phyloP scores from a whole-genome alignment of 169 alveolate species.

The Toxoplasma gondii region DNA sequence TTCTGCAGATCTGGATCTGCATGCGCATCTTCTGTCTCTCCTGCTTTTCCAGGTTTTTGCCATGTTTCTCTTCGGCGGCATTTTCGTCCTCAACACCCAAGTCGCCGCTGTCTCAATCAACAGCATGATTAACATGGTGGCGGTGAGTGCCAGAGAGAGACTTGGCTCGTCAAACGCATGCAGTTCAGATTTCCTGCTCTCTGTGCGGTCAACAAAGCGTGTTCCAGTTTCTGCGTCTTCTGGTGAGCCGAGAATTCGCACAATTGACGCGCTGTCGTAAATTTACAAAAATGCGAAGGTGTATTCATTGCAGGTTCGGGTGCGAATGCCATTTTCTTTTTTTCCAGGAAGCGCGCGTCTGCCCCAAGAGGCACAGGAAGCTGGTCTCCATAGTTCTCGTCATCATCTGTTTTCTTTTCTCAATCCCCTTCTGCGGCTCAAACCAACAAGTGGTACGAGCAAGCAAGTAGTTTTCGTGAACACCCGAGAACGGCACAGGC shows the following conservation, averaged over 20 bases:
- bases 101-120: slow-evolving; percentile 60
- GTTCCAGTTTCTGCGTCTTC: no score
- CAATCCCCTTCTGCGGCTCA: slow-evolving; percentile 3
- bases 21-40: no score
- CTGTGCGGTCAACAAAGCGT: no score
- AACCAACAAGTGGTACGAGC: slow-evolving; percentile 20
- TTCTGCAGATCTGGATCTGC: no score
- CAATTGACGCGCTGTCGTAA: no score
- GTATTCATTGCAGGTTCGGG: no score
- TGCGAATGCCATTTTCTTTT: neutral
- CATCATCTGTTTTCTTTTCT: neutral
- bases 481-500: no score
- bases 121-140: slow-evolving; percentile 42
- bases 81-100: slow-evolving; percentile 62
- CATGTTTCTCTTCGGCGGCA: slow-evolving; percentile 61
- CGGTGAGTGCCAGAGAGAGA: neutral
- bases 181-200: no score
- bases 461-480: neutral
- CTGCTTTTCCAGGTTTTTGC: slow-evolving; percentile 51
- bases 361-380: neutral
- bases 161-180: neutral
- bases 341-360: neutral
- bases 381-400: neutral
- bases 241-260: no score
- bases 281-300: no score